Evolutionary conservation across 371 early-diverging fungal genomes (phyloP).

Genomic region (Mortierella sp.): DNA sequence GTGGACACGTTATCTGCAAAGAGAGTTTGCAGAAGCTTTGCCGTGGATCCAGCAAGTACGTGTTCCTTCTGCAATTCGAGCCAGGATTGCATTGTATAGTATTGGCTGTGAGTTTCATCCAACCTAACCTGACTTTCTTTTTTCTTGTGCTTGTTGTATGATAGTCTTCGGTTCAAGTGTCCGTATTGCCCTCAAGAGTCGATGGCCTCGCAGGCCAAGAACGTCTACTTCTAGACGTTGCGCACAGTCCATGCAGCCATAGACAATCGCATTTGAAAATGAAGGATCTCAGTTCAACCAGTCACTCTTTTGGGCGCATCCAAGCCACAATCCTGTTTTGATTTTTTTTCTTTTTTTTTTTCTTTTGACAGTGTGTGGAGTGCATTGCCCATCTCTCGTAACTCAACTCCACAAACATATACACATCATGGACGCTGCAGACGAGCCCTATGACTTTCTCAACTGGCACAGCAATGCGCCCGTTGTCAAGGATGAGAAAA

Average conservation of each 20-base stretch:
- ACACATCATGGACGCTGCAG: slow-evolving; percentile 29
- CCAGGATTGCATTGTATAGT: background rate
- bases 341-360: slow-evolving; percentile 18
- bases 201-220: slow-evolving; percentile 79
- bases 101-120: background rate
- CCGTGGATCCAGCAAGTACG: slow-evolving; percentile 24
- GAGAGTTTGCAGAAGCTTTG: slow-evolving; percentile 90
- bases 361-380: background rate
- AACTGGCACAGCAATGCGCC: slow-evolving; percentile 58
- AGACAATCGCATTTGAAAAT: background rate
- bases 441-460: slow-evolving; percentile 54
- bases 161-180: slow-evolving; percentile 87
- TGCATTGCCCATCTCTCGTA: background rate
- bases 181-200: slow-evolving; percentile 96
- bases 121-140: background rate
- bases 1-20: slow-evolving; percentile 97
- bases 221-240: slow-evolving; percentile 81
- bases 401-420: background rate
- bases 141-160: background rate
- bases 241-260: background rate
- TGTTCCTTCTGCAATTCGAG: background rate
- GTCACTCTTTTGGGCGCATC: background rate
- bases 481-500: slow-evolving; percentile 50
- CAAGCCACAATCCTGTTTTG: slow-evolving; percentile 20
- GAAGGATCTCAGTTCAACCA: background rate